Evolutionary conservation across 148 eudicot species (phyloP).

Genomic region (Amaranthus cruentus): DNA sequence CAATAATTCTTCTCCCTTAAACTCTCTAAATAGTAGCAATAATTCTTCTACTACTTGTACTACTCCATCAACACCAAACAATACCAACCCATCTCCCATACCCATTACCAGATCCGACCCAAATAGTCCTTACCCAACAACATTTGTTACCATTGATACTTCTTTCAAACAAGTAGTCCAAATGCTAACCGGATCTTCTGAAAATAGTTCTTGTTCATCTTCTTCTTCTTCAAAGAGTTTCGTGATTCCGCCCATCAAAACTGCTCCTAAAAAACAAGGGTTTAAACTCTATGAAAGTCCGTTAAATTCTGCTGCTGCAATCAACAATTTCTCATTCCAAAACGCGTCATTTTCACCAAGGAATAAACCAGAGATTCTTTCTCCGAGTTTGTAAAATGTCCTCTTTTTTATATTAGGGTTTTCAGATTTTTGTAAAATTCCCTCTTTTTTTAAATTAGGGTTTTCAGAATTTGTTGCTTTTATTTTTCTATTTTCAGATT

Average conservation of each 20-base stretch:
- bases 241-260: slow-evolving; percentile 56
- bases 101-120: slow-evolving; percentile 65
- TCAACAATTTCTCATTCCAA: not conserved
- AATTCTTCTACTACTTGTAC: too few species aligned
- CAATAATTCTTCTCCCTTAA: slow-evolving; percentile 31
- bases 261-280: slow-evolving; percentile 45
- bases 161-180: slow-evolving; percentile 88
- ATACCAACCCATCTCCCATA: slow-evolving; percentile 15
- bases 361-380: slow-evolving; percentile 43
- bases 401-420: too few species aligned
- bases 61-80: slow-evolving; percentile 12
- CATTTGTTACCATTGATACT: slow-evolving; percentile 81
- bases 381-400: slow-evolving; percentile 43
- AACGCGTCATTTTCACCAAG: slow-evolving; percentile 38
- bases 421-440: too few species aligned
- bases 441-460: too few species aligned
- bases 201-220: not conserved
- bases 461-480: too few species aligned
- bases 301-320: not conserved
- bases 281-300: slow-evolving; percentile 74
- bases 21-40: slow-evolving; percentile 18
- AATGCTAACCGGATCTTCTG: slow-evolving; percentile 80
- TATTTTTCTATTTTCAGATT: too few species aligned
- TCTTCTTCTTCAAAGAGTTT: slow-evolving; percentile 1
- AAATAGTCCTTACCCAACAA: slow-evolving; percentile 67